These are phyloP conservation scores for Cyanidium caldarium DNA, from an alignment of 23 red algal genomes.

Conservation along the genomic window DNA sequence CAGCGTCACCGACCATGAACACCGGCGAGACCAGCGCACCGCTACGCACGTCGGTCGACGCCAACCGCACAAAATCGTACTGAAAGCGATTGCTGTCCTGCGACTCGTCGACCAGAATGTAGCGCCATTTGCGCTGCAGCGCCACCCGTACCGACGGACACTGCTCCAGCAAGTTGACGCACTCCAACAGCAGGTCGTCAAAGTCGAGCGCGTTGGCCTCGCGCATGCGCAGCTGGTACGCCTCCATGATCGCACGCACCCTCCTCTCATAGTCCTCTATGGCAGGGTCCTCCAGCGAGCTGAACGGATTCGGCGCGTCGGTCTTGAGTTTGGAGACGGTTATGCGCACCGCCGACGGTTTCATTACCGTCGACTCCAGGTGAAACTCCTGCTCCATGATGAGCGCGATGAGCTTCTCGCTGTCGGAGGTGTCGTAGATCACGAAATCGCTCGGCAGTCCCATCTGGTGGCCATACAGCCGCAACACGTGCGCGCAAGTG, in stretches of 20 bases:
- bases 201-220: constrained; percentile 42
- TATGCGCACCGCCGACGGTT: background rate
- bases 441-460: constrained; percentile 18
- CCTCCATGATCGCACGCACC: background rate
- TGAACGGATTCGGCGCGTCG: background rate
- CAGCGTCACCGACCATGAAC: constrained; percentile 54
- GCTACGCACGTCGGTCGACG: background rate
- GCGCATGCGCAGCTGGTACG: constrained; percentile 33
- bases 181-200: constrained; percentile 57
- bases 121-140: constrained; percentile 22
- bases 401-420: constrained; percentile 10
- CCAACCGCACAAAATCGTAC: constrained; percentile 48
- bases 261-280: no score
- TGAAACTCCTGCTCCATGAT: constrained; percentile 12
- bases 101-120: constrained; percentile 74
- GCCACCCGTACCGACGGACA: background rate
- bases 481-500: constrained; percentile 19
- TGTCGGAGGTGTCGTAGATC: constrained; percentile 33
- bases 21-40: background rate
- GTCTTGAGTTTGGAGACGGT: constrained; percentile 40
- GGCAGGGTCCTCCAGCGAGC: background rate
- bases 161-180: constrained; percentile 17
- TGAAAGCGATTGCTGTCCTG: constrained; percentile 58
- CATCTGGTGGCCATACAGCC: constrained; percentile 25
- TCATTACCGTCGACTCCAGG: background rate